Conservation (phyloP, 208 protist species). For the Crithidia brevicula region DNA sequence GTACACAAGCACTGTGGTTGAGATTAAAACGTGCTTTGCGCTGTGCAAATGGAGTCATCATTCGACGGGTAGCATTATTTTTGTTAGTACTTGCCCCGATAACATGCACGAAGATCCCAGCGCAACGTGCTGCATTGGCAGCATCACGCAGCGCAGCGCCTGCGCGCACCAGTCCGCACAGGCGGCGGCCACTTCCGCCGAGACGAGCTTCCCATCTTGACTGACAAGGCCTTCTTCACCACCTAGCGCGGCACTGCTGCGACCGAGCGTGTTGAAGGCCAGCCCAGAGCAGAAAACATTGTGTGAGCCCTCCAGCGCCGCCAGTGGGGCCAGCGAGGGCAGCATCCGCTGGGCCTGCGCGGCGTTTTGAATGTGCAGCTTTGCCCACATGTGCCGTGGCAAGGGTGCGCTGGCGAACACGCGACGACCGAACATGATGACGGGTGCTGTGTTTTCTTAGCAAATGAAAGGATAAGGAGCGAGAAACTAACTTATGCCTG, state of each 20-base stretch:
- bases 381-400: conserved; percentile 69
- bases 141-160: conserved; percentile 20
- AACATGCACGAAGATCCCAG: neutral
- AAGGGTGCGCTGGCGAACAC: conserved; percentile 81
- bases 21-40: neutral
- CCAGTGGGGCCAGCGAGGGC: conserved; percentile 59
- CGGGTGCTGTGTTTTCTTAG: conserved; percentile 34
- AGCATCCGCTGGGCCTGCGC: conserved; percentile 65
- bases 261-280: conserved; percentile 41
- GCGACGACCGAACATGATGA: conserved; percentile 80
- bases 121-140: conserved; percentile 35
- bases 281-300: conserved; percentile 33
- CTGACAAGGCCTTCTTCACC: conserved; percentile 40
- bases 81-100: conserved; percentile 13
- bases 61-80: conserved; percentile 2
- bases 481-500: no score
- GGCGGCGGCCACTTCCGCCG: conserved; percentile 34
- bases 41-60: no score
- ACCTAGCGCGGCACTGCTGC: conserved; percentile 35
- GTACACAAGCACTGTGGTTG: no score
- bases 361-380: conserved; percentile 69
- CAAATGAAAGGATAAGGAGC: no score
- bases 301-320: conserved; percentile 17
- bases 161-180: conserved; percentile 40
- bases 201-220: conserved; percentile 37